Evolutionary conservation across 2,329 filamentous ascomycete species (phyloP), one percentile per base, ranked within the genome.

Genomic region (Diaporthe capsici): DNA sequence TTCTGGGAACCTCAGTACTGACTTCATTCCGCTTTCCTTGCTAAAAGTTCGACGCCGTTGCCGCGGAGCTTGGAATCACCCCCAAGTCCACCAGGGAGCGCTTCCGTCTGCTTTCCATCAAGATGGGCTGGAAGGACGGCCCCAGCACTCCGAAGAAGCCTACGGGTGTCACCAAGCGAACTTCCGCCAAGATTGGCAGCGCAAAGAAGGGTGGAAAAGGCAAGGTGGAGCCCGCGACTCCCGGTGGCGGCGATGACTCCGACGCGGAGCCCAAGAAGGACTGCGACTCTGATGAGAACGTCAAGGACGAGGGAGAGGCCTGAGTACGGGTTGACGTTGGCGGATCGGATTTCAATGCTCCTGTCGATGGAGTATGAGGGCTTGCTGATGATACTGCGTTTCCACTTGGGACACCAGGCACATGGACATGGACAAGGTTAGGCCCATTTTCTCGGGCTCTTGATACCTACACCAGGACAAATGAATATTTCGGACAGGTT

Each of bases 1-100:
- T 25, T 53, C 10, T 28, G 13, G 13, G 12, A 55, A 8, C 37
- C 25, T 8, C 47, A 70, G 49, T n/a, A 12, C 65, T 70, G 49
- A 70, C 49, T 55, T 70, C 49, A 10, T 34, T 34, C 8, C 28
- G 15, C 20, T 31, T 28, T 28, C 1, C 47, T 15, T n/a, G 5
- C 57, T 7, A 34, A 60, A 31, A 76, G 75, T 80, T 77, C 76
- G 79, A 78, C 4, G 47, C 37, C 0, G 53, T 80, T 5, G 75
- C 72, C 4, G 10, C 25, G 9, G 60, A 63, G 13, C 37, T 72
- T 17, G 75, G 75, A 22, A 20, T 71, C 28, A 72, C 71, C 47
- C 67, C 39, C 8, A 75, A 77, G 55, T 73, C 71, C 3, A 68
- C 77, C 47, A 71, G 42, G 25, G 78, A 78, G 71, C 78, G 79